phyloP scores from a whole-genome alignment of 2,329 filamentous ascomycete genomes.

The Pseudocercospora fuligena region DNA sequence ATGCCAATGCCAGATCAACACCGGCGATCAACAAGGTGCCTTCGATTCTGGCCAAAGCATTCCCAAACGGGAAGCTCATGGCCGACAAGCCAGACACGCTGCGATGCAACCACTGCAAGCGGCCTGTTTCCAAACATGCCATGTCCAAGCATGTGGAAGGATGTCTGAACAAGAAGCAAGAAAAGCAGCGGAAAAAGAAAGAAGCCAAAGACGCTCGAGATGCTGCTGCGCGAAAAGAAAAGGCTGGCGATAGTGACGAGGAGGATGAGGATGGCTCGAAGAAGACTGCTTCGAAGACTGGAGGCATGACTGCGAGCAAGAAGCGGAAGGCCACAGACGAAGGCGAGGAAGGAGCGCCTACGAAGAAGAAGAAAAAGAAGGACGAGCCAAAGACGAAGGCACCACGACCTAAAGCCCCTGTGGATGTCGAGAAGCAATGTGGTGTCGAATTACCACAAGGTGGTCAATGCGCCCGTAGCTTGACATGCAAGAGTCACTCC shows the following conservation, averaged over 20 bases:
- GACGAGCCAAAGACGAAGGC: constrained; percentile 61
- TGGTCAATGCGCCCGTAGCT: constrained; percentile 79
- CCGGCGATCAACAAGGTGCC: constrained; percentile 65
- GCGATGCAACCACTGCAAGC: constrained; percentile 91
- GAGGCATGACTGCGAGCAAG: constrained; percentile 42
- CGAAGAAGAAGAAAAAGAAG: constrained; percentile 78
- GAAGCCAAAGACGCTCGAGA: constrained; percentile 65
- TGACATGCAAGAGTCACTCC: constrained; percentile 88
- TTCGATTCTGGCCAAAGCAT: constrained; percentile 75
- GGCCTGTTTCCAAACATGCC: constrained; percentile 75
- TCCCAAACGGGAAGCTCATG: constrained; percentile 79
- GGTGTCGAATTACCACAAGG: constrained; percentile 84
- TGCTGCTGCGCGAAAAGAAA: constrained; percentile 53
- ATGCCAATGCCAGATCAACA: constrained; percentile 16
- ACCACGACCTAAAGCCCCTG: constrained; percentile 83
- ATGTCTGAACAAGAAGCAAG: constrained; percentile 81
- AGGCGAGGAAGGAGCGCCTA: constrained; percentile 74
- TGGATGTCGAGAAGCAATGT: constrained; percentile 91
- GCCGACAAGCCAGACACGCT: constrained; percentile 80
- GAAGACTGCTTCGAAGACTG: constrained; percentile 38
- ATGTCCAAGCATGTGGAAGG: constrained; percentile 80
- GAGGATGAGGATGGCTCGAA: constrained; percentile 40
- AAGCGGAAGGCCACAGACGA: constrained; percentile 54
- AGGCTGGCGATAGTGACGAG: constrained; percentile 46
- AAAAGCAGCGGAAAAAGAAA: constrained; percentile 64